Percentiles rank a stretch among this genome's conserved stretches.
Conservation (phyloP, 2,329 filamentous ascomycete species). For the Emergomyces orientalis region DNA sequence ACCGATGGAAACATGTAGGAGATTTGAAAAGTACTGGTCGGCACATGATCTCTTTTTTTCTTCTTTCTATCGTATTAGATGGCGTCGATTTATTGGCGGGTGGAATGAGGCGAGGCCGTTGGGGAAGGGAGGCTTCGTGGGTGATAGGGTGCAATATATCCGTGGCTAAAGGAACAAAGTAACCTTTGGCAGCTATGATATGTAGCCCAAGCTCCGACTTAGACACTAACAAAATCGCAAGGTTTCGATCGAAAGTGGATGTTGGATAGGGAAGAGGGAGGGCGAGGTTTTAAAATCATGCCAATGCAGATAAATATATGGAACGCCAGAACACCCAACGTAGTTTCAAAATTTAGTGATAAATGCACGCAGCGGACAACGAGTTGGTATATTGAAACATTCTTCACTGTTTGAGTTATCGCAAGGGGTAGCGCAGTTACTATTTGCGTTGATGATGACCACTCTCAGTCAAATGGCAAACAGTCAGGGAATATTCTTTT, state of each 20-base stretch:
- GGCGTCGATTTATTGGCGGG: not conserved
- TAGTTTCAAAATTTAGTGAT: not conserved
- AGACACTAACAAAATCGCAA: conserved; percentile 5
- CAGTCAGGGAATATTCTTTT: not conserved
- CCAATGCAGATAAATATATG: not conserved
- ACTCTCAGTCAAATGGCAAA: not conserved
- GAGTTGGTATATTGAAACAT: not conserved
- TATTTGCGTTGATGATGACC: conserved; percentile 1
- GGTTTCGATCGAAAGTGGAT: conserved; percentile 6
- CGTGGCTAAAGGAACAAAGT: not conserved
- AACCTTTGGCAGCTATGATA: not conserved
- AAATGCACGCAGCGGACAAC: not conserved
- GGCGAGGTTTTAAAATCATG: not conserved
- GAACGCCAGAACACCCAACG: not conserved
- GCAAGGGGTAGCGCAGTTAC: not conserved
- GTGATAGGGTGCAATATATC: not conserved
- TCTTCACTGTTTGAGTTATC: conserved; percentile 3
- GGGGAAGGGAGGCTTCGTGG: not conserved
- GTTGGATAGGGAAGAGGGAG: not conserved
- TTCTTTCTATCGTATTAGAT: conserved; percentile 2
- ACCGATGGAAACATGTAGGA: conserved; percentile 39
- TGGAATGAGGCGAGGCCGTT: no score
- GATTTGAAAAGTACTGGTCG: conserved; percentile 38
- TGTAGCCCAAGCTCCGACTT: not conserved
- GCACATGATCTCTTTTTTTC: conserved; percentile 35